Percentiles rank a stretch among this genome's conserved stretches.
Conservation (phyloP, 2,329 filamentous ascomycete species). For the Ophiosphaerella narmari region DNA sequence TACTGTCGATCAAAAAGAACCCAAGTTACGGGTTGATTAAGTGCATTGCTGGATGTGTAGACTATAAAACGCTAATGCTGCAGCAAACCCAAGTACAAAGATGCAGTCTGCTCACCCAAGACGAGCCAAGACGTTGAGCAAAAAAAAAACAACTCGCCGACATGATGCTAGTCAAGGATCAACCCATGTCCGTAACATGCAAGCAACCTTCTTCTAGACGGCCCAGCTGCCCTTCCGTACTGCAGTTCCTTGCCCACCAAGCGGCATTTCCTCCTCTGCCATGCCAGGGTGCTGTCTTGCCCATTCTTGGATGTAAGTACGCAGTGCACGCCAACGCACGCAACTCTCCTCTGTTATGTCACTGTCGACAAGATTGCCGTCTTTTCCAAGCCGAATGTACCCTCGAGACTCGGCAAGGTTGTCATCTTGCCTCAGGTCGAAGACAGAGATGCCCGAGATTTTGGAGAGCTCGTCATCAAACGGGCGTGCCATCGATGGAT, state of each 20-base stretch:
- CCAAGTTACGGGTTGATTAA: too few relatives aligned
- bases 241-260: constrained; percentile 49
- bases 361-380: constrained; percentile 55
- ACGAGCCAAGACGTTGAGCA: background rate
- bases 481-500: constrained; percentile 79
- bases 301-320: constrained; percentile 86
- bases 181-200: background rate
- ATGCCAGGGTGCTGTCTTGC: constrained; percentile 82
- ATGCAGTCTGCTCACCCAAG: too few relatives aligned
- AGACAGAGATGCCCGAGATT: constrained; percentile 72
- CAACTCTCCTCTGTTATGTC: constrained; percentile 59
- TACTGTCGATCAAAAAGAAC: too few relatives aligned
- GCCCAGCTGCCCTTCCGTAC: constrained; percentile 57
- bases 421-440: constrained; percentile 75
- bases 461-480: constrained; percentile 86
- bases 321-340: constrained; percentile 81
- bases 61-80: too few relatives aligned
- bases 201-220: constrained; percentile 14
- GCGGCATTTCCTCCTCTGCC: constrained; percentile 32
- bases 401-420: constrained; percentile 67
- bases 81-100: too few relatives aligned
- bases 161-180: background rate
- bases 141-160: background rate
- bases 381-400: constrained; percentile 66
- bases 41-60: too few relatives aligned